Conservation (phyloP, 2,329 filamentous ascomycete species). For the Cercospora brassicicola region DNA sequence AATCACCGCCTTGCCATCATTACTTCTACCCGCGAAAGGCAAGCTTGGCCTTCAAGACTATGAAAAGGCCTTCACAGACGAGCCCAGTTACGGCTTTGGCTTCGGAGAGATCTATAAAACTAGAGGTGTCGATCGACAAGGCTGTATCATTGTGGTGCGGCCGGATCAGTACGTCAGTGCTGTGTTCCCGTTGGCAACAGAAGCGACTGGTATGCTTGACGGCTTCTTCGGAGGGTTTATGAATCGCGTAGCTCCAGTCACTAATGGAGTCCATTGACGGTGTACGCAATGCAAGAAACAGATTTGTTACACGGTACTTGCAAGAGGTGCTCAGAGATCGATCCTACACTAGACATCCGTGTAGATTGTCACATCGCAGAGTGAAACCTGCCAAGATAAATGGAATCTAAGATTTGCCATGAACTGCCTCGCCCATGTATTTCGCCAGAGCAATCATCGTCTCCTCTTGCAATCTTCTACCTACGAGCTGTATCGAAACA, state of each 20-base stretch:
- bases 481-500: conserved; percentile 41
- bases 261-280: not conserved
- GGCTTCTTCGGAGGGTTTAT: conserved; percentile 38
- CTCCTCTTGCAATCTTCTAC: conserved; percentile 41
- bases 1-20: conserved; percentile 44
- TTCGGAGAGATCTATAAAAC: conserved; percentile 51
- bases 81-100: conserved; percentile 44
- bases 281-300: not conserved
- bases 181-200: conserved; percentile 34
- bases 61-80: conserved; percentile 50
- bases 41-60: conserved; percentile 39
- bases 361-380: not conserved
- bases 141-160: conserved; percentile 60
- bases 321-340: not conserved
- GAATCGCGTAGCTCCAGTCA: conserved; percentile 10
- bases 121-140: conserved; percentile 60
- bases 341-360: not conserved
- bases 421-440: conserved; percentile 33
- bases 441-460: conserved; percentile 43
- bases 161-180: conserved; percentile 66
- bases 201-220: conserved; percentile 25
- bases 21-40: conserved; percentile 48
- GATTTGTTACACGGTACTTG: not conserved
- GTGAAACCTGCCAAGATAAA: not conserved
- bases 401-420: conserved; percentile 2